A percentile compares a stretch with the other conserved stretches of the same genome.
These are phyloP conservation scores for Wickerhamiella occidentalis DNA, from an alignment of 805 yeast species.

Conservation along the genomic window DNA sequence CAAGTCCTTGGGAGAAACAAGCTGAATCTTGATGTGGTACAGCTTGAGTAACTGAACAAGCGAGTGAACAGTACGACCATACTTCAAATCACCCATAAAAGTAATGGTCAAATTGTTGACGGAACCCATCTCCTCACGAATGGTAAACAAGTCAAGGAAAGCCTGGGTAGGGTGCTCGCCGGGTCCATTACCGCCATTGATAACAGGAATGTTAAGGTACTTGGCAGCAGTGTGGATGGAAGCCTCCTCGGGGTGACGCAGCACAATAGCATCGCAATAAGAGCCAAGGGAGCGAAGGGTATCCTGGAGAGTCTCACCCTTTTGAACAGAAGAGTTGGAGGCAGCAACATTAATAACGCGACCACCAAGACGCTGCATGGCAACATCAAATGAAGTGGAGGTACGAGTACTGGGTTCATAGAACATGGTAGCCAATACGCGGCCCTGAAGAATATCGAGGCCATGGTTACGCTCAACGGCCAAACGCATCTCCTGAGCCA, in stretches of 20 bases:
- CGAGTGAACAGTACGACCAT: slow-evolving; percentile 98
- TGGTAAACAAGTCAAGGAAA: slow-evolving; percentile 90
- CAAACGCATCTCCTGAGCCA: slow-evolving; percentile 95
- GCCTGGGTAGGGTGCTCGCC: slow-evolving; percentile 99
- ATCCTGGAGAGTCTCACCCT: slow-evolving; percentile 97
- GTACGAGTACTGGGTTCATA: slow-evolving; percentile 98
- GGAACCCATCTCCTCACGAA: slow-evolving; percentile 97
- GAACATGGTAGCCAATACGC: slow-evolving; percentile 86
- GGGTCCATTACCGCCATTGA: slow-evolving; percentile 96
- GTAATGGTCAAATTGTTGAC: slow-evolving; percentile 97
- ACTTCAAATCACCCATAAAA: slow-evolving; percentile 96
- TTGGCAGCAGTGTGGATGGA: slow-evolving; percentile 91
- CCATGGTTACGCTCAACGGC: slow-evolving; percentile 96
- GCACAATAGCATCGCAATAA: slow-evolving; percentile 90
- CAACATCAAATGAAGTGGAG: slow-evolving; percentile 92
- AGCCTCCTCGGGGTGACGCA: slow-evolving; percentile 91
- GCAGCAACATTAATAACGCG: slow-evolving; percentile 82
- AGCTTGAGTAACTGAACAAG: slow-evolving; percentile 79
- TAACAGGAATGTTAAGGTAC: slow-evolving; percentile 91
- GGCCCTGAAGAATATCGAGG: slow-evolving; percentile 77
- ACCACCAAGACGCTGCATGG: slow-evolving; percentile 99
- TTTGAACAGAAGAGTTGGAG: slow-evolving; percentile 83
- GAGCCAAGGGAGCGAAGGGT: slow-evolving; percentile 90
- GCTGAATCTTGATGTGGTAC: slow-evolving; percentile 85
- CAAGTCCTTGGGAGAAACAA: slow-evolving; percentile 83